Conservation (phyloP, 305 asterid genomes). For the Fraxinus greggii region DNA sequence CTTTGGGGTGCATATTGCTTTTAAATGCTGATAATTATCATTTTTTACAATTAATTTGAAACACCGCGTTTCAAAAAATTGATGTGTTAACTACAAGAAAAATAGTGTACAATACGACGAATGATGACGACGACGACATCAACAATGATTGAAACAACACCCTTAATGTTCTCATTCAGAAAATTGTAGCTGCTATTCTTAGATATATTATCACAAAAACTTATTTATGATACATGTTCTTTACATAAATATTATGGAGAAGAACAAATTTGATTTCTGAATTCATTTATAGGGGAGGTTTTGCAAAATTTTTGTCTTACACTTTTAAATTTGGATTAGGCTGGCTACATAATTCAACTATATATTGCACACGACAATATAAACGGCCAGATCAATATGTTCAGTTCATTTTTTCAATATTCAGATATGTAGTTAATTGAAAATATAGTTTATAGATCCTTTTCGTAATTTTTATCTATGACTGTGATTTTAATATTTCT, state of each 20-base stretch:
- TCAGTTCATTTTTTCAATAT: background rate
- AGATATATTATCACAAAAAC: background rate
- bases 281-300: background rate
- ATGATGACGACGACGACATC: too few species aligned
- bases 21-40: background rate
- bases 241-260: background rate
- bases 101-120: background rate
- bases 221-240: too few species aligned
- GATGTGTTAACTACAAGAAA: background rate
- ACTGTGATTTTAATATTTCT: background rate
- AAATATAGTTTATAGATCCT: background rate
- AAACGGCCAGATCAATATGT: too few species aligned
- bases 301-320: background rate
- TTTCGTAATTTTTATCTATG: background rate
- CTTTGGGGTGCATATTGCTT: background rate
- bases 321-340: background rate
- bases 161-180: background rate
- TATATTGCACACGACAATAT: background rate
- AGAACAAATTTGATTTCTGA: background rate
- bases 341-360: background rate
- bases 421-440: background rate
- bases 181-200: background rate
- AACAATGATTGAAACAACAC: background rate
- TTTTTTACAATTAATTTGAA: background rate
- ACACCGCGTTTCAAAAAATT: too few species aligned